Base-by-base conservation (phyloP, 345 rosid genomes). In the Camelina neglecta region DNA sequence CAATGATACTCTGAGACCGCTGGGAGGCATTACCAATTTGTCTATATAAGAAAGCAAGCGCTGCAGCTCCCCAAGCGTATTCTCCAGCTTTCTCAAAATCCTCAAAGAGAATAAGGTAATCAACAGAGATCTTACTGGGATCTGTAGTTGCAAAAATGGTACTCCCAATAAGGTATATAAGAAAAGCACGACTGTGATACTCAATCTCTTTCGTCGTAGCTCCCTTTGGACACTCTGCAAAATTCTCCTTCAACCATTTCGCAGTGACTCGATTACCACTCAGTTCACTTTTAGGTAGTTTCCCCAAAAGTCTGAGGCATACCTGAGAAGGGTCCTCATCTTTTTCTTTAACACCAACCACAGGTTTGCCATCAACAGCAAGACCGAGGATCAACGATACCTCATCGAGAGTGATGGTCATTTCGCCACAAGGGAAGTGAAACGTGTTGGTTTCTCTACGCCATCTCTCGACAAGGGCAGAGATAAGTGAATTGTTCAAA, bases 31-130 rank as follows among this genome's bases (percentile, higher is more conserved):
- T 86, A 41, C 96, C 96, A 48, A 90, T 89, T 42, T 90, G 93
- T 71, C 93, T 86, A 69, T 90, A 90, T 48, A 90, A 80, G 82
- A 90, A 90, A 29, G 91, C 88, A 57, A 90, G 56, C 15, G 93
- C 93, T 0, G 96, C 93, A 44, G 96, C 93, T 36, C 91, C 93
- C 91, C 96, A 90, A 31, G 93, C 93, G 36, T 85, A 88, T 41
- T 78, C 83, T 21, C 91, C 96, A 74, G 93, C 87, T 65, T 82
- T 86, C 65, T 84, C 93, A 64, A 90, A 88, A 73, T 85, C 80
- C 58, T 83, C 84, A 69, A 88, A 84, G 72, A 88, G 73, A 49
- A 88, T 83, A 21, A 90, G 87, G 72, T 88, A 86, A 85, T 88
- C 87, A 0, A 86, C 91, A 4, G 93, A 89, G 53, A 90, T 91